Evolutionary conservation across 2,329 filamentous ascomycete species (phyloP).

Genomic region (Aspergillus jensenii): DNA sequence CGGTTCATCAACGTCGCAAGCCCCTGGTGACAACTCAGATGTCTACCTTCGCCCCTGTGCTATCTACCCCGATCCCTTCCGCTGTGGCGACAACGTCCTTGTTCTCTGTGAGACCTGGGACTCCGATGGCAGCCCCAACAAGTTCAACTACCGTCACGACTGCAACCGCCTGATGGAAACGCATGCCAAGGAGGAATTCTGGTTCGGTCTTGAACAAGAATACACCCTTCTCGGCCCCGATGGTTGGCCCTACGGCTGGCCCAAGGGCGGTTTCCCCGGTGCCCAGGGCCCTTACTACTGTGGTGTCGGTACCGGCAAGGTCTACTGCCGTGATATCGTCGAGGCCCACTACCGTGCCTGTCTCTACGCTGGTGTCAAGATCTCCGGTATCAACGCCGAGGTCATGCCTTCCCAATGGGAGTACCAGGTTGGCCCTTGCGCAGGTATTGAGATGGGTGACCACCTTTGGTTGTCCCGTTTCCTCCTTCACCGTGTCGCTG

Average conservation of each 20-base stretch:
- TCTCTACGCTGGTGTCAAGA: slow-evolving; percentile 85
- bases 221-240: slow-evolving; percentile 88
- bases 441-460: slow-evolving; percentile 89
- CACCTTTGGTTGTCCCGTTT: slow-evolving; percentile 93
- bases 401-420: slow-evolving; percentile 99
- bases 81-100: slow-evolving; percentile 84
- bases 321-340: slow-evolving; percentile 96
- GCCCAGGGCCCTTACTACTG: slow-evolving; percentile 97
- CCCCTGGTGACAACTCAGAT: slow-evolving; percentile 92
- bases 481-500: slow-evolving; percentile 85
- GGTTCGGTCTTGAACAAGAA: slow-evolving; percentile 98
- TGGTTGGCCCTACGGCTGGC: slow-evolving; percentile 91
- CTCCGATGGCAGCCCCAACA: slow-evolving; percentile 91
- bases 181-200: slow-evolving; percentile 79
- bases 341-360: slow-evolving; percentile 91
- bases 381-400: slow-evolving; percentile 98
- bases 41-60: slow-evolving; percentile 92
- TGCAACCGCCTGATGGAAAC: slow-evolving; percentile 85
- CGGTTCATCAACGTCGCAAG: slow-evolving; percentile 89
- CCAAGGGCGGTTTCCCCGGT: slow-evolving; percentile 81
- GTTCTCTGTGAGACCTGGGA: slow-evolving; percentile 96
- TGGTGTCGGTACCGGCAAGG: slow-evolving; percentile 94
- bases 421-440: slow-evolving; percentile 91
- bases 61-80: slow-evolving; percentile 90
- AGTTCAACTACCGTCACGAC: slow-evolving; percentile 97